Evolutionary conservation across 495 filamentous ascomycete species (phyloP), one percentile per base, ranked within the genome.

Genomic region (Penicillium herquei): DNA sequence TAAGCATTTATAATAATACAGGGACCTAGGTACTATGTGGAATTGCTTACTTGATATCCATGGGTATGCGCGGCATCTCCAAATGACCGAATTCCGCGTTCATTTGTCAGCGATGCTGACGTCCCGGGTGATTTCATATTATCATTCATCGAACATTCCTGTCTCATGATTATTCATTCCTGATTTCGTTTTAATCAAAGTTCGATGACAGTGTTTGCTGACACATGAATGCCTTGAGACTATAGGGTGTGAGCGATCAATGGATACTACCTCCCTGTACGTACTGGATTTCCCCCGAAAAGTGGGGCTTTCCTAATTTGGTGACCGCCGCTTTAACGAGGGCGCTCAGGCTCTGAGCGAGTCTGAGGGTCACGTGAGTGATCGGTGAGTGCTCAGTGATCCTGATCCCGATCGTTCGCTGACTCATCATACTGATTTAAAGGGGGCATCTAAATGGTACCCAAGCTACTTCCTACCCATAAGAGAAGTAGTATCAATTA

Each of bases 301-400:
- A 11, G 48, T 50, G 48, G 62, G 58, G 55, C 55, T 62, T 65
- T 57, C 55, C 56, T 66, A 63, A 59, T 35, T 49, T 42, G 56
- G 59, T 30, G 59, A 56, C 63, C 59, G 59, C 63, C 59, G 63
- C 63, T 66, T 66, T 66, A 43, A 60, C 50, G 50, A 62, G 59
- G 59, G 81, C 76, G n/a, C 37, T 40, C 53, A 37, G 21, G 34
- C 32, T 51, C 34, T 55, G 52, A 55, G 51, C 51, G 11, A 11
- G 6, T 35, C 33, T 6, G 33, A 35, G 11, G 33, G 26, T 37
- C 41, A 32, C 31, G n/a, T 57, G 54, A 46, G 32, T 26, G 40
- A 34, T 55, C 52, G 40, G 31, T 40, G 34, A 49, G 21, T 34
- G 11, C 33, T 35, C 33, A 35, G 33, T 35, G 33, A 6, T 11